A percentile compares a stretch with the other conserved stretches of the same genome.
Evolutionary conservation across 2,329 filamentous ascomycete genomes (phyloP).

Genomic region (Fusarium piperis): DNA sequence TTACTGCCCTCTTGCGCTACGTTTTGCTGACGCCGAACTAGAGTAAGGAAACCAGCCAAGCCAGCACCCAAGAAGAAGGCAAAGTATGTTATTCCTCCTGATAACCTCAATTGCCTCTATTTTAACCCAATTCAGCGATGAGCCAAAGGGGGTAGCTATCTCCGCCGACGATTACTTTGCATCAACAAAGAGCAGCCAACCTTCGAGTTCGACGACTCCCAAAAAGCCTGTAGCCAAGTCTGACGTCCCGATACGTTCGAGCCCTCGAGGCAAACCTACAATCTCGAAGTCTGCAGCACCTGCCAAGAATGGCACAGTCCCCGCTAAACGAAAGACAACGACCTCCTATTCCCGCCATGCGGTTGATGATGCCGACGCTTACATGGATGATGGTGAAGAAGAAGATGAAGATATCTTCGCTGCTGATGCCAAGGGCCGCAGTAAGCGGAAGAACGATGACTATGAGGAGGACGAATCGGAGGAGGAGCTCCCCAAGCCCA

Average conservation of each 20-base stretch:
- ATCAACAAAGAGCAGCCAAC: slow-evolving; percentile 55
- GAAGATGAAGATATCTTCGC: slow-evolving; percentile 86
- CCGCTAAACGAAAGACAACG: slow-evolving; percentile 55
- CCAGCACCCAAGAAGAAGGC: slow-evolving; percentile 64
- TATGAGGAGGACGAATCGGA: slow-evolving; percentile 80
- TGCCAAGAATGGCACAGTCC: slow-evolving; percentile 42
- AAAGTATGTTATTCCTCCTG: slow-evolving; percentile 50
- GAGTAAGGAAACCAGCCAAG: slow-evolving; percentile 64
- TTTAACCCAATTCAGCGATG: slow-evolving; percentile 45
- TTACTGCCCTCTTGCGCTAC: background rate
- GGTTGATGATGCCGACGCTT: slow-evolving; percentile 63
- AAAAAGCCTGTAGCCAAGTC: slow-evolving; percentile 54
- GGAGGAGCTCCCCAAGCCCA: slow-evolving; percentile 70
- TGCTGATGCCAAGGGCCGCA: slow-evolving; percentile 72
- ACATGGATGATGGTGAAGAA: slow-evolving; percentile 73
- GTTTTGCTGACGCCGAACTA: slow-evolving; percentile 32
- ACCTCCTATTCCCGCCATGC: slow-evolving; percentile 53
- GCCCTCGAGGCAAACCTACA: slow-evolving; percentile 59
- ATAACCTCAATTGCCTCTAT: background rate
- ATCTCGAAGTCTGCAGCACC: slow-evolving; percentile 43
- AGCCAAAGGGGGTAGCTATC: slow-evolving; percentile 60
- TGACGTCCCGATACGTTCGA: slow-evolving; percentile 61
- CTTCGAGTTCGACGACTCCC: slow-evolving; percentile 50
- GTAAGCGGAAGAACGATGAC: slow-evolving; percentile 76
- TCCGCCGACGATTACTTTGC: slow-evolving; percentile 68